These are phyloP conservation scores for Trichocladium antarcticum DNA, from an alignment of 495 filamentous ascomycete species.

Conservation along the genomic window DNA sequence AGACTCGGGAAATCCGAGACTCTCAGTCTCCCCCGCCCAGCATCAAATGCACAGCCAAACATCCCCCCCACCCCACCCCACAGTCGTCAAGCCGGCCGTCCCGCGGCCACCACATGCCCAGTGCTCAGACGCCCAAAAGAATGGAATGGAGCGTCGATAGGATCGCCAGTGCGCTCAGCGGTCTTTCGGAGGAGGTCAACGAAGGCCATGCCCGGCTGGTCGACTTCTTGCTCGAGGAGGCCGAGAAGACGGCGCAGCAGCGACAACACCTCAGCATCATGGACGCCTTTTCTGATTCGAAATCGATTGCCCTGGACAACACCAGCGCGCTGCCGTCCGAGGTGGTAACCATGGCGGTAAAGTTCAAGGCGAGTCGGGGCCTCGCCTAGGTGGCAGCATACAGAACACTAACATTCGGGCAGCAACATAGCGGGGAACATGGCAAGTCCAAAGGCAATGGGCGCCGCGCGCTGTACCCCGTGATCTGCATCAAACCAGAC, in stretches of 20 bases:
- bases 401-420: conserved; percentile 3
- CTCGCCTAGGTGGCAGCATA: background rate
- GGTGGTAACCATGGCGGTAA: conserved; percentile 25
- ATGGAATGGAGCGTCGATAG: conserved; percentile 29
- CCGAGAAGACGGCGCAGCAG: conserved; percentile 27
- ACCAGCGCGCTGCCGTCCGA: conserved; percentile 5
- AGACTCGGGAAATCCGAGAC: conserved; percentile 9
- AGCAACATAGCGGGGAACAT: conserved; percentile 27
- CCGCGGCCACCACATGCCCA: conserved; percentile 22
- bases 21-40: conserved; percentile 7
- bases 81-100: conserved; percentile 3
- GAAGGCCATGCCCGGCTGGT: conserved; percentile 31
- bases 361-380: conserved; percentile 29
- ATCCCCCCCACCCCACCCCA: conserved; percentile 3
- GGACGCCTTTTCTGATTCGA: conserved; percentile 34
- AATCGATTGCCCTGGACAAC: conserved; percentile 13
- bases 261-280: conserved; percentile 27
- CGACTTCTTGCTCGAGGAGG: conserved; percentile 30
- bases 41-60: background rate
- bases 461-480: conserved; percentile 23
- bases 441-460: conserved; percentile 30
- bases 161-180: conserved; percentile 23
- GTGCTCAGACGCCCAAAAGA: conserved; percentile 24
- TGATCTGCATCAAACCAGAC: conserved; percentile 32
- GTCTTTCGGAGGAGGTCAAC: conserved; percentile 24